Evolutionary conservation across 345 rosid species (phyloP).

Genomic region (Moricandia moricandioides): DNA sequence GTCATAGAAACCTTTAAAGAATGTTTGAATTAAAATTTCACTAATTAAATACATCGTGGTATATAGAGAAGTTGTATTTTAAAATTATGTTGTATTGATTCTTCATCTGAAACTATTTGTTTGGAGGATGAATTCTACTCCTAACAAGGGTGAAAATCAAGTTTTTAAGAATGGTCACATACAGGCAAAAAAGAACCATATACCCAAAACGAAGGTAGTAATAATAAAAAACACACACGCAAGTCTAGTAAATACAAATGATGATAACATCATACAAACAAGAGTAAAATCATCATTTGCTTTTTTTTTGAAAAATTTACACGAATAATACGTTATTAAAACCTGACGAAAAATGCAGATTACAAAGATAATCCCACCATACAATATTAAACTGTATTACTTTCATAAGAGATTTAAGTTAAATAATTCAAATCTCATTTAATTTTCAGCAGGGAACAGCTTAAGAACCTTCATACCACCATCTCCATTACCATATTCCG

Average conservation of each 20-base stretch:
- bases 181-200: constrained; percentile 47
- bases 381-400: not conserved
- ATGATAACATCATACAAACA: constrained; percentile 14
- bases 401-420: not conserved
- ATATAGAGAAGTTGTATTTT: not conserved
- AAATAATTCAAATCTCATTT: not conserved
- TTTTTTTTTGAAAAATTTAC: not conserved
- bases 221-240: not conserved
- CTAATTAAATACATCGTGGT: not conserved
- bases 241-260: not conserved
- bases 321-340: constrained; percentile 24
- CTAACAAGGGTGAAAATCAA: constrained; percentile 56
- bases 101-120: constrained; percentile 37
- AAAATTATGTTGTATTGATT: constrained; percentile 26
- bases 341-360: constrained; percentile 1
- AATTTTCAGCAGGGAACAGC: constrained; percentile 30
- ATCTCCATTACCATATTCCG: constrained; percentile 15
- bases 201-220: not conserved
- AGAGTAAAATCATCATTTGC: constrained; percentile 10
- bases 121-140: constrained; percentile 12
- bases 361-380: constrained; percentile 15
- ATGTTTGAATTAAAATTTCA: not conserved
- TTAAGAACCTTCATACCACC: constrained; percentile 29
- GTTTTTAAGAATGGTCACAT: constrained; percentile 34
- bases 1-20: not conserved